phyloP scores from a whole-genome alignment of 495 filamentous ascomycete species.

The Elasticomyces elasticus region DNA sequence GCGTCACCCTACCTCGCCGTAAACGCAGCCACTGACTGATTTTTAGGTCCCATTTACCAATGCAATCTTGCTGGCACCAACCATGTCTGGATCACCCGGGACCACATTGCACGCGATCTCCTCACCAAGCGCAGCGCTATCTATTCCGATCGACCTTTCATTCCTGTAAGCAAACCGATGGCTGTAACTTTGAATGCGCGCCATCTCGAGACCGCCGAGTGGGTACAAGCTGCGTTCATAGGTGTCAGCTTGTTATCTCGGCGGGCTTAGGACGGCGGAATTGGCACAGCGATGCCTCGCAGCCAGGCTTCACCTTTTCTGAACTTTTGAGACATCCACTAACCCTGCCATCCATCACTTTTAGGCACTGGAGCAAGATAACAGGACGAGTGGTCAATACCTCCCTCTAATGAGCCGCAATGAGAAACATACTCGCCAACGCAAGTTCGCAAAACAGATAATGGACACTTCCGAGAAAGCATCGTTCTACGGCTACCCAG shows the following conservation, averaged over 20 bases:
- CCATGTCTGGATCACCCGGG: conserved; percentile 51
- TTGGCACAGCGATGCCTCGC: too few species aligned
- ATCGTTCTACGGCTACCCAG: conserved; percentile 42
- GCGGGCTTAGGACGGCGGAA: too few species aligned
- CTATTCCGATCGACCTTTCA: conserved; percentile 52
- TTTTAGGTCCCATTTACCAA: conserved; percentile 52
- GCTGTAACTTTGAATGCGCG: too few species aligned
- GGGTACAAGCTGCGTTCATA: too few species aligned
- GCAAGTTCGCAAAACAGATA: conserved; percentile 47
- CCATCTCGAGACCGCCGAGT: too few species aligned
- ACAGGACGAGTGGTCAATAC: conserved; percentile 46
- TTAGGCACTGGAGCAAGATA: conserved; percentile 38
- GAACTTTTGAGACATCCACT: too few species aligned
- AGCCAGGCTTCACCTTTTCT: too few species aligned
- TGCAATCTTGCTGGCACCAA: conserved; percentile 46
- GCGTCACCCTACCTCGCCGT: too few species aligned
- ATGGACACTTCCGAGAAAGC: conserved; percentile 40
- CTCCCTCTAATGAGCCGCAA: conserved; percentile 45
- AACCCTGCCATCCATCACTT: too few species aligned
- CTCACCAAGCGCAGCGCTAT: conserved; percentile 48
- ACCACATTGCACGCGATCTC: conserved; percentile 47
- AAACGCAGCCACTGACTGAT: too few species aligned
- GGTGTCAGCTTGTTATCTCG: too few species aligned
- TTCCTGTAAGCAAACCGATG: too few species aligned
- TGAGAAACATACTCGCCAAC: conserved; percentile 43